Evolutionary conservation across 75 land plant species (phyloP).

Genomic region (Cryptomeria japonica): DNA sequence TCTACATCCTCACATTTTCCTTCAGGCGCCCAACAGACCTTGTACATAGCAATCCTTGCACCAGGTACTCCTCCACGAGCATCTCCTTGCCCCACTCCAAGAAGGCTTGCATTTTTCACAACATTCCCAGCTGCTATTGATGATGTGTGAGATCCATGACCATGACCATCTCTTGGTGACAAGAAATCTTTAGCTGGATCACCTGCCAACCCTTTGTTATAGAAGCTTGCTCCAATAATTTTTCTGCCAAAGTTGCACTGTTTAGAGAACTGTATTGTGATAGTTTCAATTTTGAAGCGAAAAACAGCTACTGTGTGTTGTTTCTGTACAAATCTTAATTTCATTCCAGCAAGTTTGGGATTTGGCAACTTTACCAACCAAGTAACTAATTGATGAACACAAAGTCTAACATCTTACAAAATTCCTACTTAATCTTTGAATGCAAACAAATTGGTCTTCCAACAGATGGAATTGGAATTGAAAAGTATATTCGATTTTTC

Average conservation of each 20-base stretch:
- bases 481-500: too few species aligned
- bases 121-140: slow-evolving; percentile 24
- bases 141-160: slow-evolving; percentile 29
- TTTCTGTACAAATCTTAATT: too few species aligned
- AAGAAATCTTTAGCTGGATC: slow-evolving; percentile 31
- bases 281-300: neutral
- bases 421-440: too few species aligned
- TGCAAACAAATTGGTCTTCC: too few species aligned
- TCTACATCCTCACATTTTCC: slow-evolving; percentile 34
- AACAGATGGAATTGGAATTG: too few species aligned
- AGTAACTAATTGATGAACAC: too few species aligned
- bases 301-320: neutral
- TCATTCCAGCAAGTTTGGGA: neutral
- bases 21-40: neutral
- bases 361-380: neutral
- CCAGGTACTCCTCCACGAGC: neutral
- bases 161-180: slow-evolving; percentile 24
- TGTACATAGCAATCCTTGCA: neutral
- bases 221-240: slow-evolving; percentile 74
- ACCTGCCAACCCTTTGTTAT: slow-evolving; percentile 56
- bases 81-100: neutral
- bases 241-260: slow-evolving; percentile 27
- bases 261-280: too few species aligned
- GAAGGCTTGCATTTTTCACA: neutral
- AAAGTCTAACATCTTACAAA: too few species aligned